Conservation (phyloP, 225 moss, liverwort and hornwort species). For the Pseudisothecium myosuroides region DNA sequence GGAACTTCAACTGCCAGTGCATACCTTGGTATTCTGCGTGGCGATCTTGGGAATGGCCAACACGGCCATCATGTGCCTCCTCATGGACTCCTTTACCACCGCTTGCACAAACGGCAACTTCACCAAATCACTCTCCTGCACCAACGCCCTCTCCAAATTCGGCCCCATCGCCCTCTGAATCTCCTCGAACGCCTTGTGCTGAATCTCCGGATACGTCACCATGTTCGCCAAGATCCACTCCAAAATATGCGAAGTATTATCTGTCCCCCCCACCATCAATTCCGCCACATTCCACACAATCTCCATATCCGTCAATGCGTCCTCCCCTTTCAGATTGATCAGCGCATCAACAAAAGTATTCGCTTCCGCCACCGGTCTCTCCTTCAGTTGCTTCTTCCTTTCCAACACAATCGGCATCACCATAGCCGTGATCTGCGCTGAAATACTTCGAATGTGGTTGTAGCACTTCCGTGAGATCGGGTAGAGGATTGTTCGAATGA, state of each 20-base stretch:
- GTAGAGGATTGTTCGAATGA: slow-evolving; percentile 1
- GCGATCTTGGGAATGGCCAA: slow-evolving; percentile 31
- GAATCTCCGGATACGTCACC: slow-evolving; percentile 11
- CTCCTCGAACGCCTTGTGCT: slow-evolving; percentile 6
- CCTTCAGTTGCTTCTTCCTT: background rate
- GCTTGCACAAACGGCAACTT: slow-evolving; percentile 17
- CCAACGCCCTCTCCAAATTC: background rate
- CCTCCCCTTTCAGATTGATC: slow-evolving; percentile 21
- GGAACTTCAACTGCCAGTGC: background rate
- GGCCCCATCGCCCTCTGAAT: slow-evolving; percentile 3
- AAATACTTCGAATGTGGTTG: slow-evolving; percentile 1
- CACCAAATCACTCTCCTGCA: slow-evolving; percentile 11
- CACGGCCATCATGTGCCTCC: slow-evolving; percentile 39
- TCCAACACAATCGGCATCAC: slow-evolving; percentile 17
- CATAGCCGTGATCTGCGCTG: background rate
- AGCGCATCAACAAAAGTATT: slow-evolving; percentile 26
- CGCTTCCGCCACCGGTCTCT: background rate
- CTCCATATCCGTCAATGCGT: slow-evolving; percentile 28
- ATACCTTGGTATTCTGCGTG: background rate
- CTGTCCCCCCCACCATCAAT: slow-evolving; percentile 41
- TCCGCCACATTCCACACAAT: slow-evolving; percentile 48
- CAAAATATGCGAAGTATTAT: slow-evolving; percentile 28
- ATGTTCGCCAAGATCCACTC: slow-evolving; percentile 44
- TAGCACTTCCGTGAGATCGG: background rate
- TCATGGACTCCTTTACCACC: slow-evolving; percentile 29